phyloP scores from a whole-genome alignment of 1,284 basidiomycete species.

The Ceratobasidium sp. region DNA sequence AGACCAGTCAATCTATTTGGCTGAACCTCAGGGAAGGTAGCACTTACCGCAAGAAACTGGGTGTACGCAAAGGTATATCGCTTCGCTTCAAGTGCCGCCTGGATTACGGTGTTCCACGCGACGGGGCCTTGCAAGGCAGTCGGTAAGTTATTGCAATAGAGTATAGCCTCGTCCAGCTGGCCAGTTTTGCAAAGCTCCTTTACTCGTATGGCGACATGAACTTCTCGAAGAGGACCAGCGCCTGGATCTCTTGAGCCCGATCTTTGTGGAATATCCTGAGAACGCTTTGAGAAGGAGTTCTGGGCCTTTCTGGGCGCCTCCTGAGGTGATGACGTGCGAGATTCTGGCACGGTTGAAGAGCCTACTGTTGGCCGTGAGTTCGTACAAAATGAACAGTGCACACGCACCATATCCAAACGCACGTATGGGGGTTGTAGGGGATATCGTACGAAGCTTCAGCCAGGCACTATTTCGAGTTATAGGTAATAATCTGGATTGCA shows the following conservation, averaged over 20 bases:
- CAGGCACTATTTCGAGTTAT: not conserved
- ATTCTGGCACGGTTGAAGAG: not conserved
- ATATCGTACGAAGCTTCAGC: not conserved
- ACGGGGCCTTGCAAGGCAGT: slow-evolving; percentile 70
- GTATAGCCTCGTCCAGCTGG: slow-evolving; percentile 64
- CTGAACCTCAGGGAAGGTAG: slow-evolving; percentile 1
- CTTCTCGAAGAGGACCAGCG: slow-evolving; percentile 8
- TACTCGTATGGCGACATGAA: slow-evolving; percentile 59
- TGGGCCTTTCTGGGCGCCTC: not conserved
- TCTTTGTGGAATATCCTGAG: not conserved
- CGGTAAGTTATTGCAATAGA: slow-evolving; percentile 67
- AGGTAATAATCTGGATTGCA: not conserved
- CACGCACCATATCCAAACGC: not conserved
- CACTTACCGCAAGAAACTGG: slow-evolving; percentile 70
- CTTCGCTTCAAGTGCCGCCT: slow-evolving; percentile 61
- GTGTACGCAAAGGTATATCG: slow-evolving; percentile 64
- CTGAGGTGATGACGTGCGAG: not conserved
- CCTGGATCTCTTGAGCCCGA: not conserved
- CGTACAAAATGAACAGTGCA: not conserved
- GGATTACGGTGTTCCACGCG: slow-evolving; percentile 77
- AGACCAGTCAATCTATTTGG: not conserved
- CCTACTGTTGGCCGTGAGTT: not conserved
- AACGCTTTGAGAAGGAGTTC: not conserved
- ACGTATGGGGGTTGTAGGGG: not conserved
- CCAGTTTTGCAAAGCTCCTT: slow-evolving; percentile 61